Base-by-base conservation (phyloP, 169 alveolate genomes). In the Cryptosporidium baileyi region DNA sequence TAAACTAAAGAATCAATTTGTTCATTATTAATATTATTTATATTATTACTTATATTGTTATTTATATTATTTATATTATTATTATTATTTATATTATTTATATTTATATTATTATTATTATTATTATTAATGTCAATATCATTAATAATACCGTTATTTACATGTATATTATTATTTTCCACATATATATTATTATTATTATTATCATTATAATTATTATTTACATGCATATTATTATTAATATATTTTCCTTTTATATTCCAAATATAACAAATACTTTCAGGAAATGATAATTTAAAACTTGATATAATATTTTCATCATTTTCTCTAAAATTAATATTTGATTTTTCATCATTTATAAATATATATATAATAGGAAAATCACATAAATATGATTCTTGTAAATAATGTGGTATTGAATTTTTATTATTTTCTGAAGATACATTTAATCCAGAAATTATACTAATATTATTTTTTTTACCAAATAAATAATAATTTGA, bases 201-300 rank as follows among this genome's bases (percentile, higher is more conserved):
- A 43, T 15, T 43, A 43, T 15, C 9, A 11, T 43, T 43, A 43
- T 28, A 47, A 7, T 19, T 5, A 3, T 32, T 41, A 15, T 24
- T 17, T 11, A 19, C 11, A 24, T 22, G 13, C 5, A 5, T 30
- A 6, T 13, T 19, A 57, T 5, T 17, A 17, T 38, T 57, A 19
- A 22, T 7, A 5, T 57, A 19, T 5, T 26, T n/a, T 6, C 85
- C 85, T 15, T 36, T 74, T 19, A 74, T 74, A 17, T 74, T 74
- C 85, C 85, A 74, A 5, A 74, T 54, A 34, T 74, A 74, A 24
- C 65, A 74, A 13, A 54, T 41, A 15, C 67, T 74, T 32, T 74
- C 85, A 22, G 85, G 85, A 24, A 74, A 74, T 11, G 67, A 74
- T 13, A 36, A 59, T 34, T 74, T 74, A 38, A 74, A 74, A 30